Evolutionary conservation across 305 asterid genomes (phyloP).

Genomic region (Fraxinus latifolia): DNA sequence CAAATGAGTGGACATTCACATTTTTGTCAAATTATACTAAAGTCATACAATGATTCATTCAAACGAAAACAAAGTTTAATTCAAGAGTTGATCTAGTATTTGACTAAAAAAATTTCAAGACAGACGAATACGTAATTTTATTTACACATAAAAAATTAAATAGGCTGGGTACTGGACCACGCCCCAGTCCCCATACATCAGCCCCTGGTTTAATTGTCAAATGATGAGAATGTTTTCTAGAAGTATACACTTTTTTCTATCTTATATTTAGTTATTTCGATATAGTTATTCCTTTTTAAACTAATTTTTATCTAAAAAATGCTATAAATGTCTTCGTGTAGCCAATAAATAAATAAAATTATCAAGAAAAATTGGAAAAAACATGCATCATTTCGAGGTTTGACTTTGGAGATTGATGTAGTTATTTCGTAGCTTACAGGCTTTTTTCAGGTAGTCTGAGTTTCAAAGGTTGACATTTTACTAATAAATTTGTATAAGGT

Average conservation of each 20-base stretch:
- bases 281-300: neutral
- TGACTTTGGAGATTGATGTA: constrained; percentile 15
- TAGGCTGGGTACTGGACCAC: too few relatives aligned
- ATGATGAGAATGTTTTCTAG: neutral
- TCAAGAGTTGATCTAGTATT: too few relatives aligned
- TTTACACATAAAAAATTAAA: too few relatives aligned
- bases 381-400: neutral
- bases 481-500: neutral
- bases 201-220: neutral
- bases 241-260: neutral
- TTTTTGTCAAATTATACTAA: neutral
- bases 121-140: too few relatives aligned
- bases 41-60: neutral
- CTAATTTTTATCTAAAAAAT: neutral
- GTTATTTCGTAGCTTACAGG: neutral
- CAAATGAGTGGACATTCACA: neutral
- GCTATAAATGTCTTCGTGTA: neutral
- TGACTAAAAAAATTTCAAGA: too few relatives aligned
- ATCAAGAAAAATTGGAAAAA: neutral
- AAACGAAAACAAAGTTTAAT: neutral
- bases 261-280: neutral
- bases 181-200: too few relatives aligned
- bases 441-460: neutral
- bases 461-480: neutral
- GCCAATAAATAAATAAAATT: neutral